Evolutionary conservation across 768 basidiomycete genomes (phyloP).

Genomic region (Hypholoma fasciculare): DNA sequence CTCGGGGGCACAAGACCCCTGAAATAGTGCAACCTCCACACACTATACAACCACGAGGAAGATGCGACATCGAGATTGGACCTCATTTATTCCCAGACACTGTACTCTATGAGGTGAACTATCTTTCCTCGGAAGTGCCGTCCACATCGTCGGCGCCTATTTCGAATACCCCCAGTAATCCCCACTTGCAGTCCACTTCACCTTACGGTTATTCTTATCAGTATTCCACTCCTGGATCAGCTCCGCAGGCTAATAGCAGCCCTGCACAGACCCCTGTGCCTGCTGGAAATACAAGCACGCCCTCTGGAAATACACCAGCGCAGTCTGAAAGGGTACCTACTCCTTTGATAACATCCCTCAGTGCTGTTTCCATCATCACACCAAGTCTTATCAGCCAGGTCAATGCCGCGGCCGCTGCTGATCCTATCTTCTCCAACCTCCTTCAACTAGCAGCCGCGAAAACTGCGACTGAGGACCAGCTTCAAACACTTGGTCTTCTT

Average conservation of each 20-base stretch:
- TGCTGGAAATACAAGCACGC: neutral
- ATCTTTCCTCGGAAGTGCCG: constrained; percentile 39
- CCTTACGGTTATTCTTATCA: constrained; percentile 10
- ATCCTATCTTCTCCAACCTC: constrained; percentile 68
- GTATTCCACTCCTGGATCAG: constrained; percentile 4
- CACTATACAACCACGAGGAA: constrained; percentile 62
- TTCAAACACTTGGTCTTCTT: constrained; percentile 69
- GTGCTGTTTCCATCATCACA: constrained; percentile 47
- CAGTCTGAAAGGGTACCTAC: constrained; percentile 24
- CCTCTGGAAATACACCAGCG: neutral
- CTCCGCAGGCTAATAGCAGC: constrained; percentile 7
- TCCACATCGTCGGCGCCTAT: constrained; percentile 23
- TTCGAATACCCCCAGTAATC: constrained; percentile 19
- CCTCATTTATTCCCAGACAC: constrained; percentile 74
- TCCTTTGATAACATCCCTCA: constrained; percentile 46
- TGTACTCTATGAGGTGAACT: constrained; percentile 72
- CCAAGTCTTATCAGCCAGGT: constrained; percentile 63
- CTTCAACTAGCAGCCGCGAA: constrained; percentile 65
- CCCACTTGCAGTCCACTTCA: constrained; percentile 21
- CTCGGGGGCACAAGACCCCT: constrained; percentile 56
- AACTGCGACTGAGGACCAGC: constrained; percentile 60
- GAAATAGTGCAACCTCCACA: constrained; percentile 63
- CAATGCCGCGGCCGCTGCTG: constrained; percentile 61
- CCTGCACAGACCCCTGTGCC: constrained; percentile 7
- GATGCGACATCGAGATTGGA: constrained; percentile 71